A percentile compares a stretch with the other conserved stretches of the same genome.
Evolutionary conservation across 2,329 filamentous ascomycete species (phyloP).

Genomic region (Truncatella angustata): DNA sequence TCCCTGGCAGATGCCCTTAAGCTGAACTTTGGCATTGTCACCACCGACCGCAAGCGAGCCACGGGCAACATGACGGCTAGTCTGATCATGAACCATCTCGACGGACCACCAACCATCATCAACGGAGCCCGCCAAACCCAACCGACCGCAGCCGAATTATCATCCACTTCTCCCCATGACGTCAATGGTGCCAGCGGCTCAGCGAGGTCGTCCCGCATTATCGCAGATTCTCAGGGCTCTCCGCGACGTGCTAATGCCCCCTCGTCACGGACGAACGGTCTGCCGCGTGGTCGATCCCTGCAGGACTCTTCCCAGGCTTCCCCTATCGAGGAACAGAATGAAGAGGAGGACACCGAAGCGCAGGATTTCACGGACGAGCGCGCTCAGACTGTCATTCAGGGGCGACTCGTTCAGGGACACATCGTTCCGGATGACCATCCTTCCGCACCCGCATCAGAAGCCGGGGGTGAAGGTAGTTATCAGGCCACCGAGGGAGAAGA

Average conservation of each 20-base stretch:
- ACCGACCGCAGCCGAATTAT: slow-evolving; percentile 20
- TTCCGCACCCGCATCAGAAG: slow-evolving; percentile 69
- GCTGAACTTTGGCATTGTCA: slow-evolving; percentile 96
- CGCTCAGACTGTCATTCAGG: slow-evolving; percentile 86
- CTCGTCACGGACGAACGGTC: slow-evolving; percentile 25
- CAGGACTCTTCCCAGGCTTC: slow-evolving; percentile 33
- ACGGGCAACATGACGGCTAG: slow-evolving; percentile 70
- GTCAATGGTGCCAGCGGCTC: slow-evolving; percentile 29
- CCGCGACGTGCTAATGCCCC: slow-evolving; percentile 35
- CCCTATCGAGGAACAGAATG: slow-evolving; percentile 33
- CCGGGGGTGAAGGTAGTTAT: slow-evolving; percentile 56
- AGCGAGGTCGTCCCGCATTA: slow-evolving; percentile 20
- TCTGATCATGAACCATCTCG: slow-evolving; percentile 70
- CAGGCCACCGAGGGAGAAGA: slow-evolving; percentile 59
- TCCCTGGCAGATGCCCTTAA: slow-evolving; percentile 94
- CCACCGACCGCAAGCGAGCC: slow-evolving; percentile 71
- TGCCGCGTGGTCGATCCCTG: slow-evolving; percentile 26
- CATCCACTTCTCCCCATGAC: slow-evolving; percentile 20
- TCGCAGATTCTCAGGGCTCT: slow-evolving; percentile 43
- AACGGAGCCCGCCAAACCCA: slow-evolving; percentile 24
- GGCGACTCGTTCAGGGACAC: slow-evolving; percentile 87
- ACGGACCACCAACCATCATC: slow-evolving; percentile 40
- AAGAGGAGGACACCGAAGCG: slow-evolving; percentile 34
- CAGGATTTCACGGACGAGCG: slow-evolving; percentile 72
- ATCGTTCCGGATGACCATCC: slow-evolving; percentile 93